Base-by-base conservation (phyloP, 1,284 basidiomycete genomes). In the Malassezia sp. region DNA sequence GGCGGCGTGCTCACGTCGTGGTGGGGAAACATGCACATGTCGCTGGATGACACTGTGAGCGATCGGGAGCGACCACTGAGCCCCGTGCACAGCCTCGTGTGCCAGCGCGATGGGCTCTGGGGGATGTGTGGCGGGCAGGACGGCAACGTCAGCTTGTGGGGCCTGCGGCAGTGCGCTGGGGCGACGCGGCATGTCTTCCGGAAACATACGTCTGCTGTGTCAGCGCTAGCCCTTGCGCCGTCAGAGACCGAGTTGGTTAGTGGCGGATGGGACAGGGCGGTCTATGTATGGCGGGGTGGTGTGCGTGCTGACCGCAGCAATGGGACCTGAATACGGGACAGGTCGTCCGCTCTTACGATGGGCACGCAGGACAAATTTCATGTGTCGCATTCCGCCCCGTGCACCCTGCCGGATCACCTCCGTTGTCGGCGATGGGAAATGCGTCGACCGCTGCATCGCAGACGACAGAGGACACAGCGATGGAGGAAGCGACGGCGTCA, bases 271-370 rank as follows among this genome's bases (percentile, higher is more conserved):
- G 93, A 97, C 67, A 83, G 86, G 3, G 80, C 84, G 52, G 82
- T 89, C 4, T 76, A 82, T 47, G 90, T 90, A 70, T 71, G n/a
- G n/a, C n/a, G n/a, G n/a, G n/a, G n/a, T n/a, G n/a, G 84, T 76
- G 1, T 4, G 10, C 17, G 18, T 31, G n/a, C 9, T 27, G 15
- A n/a, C 15, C 17, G 29, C 66, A 95, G 86, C 85, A 93, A 79
- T 97, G 93, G 91, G 91, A 97, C 72, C 76, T 97, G 38, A 85
- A 97, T 63, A 91, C 84, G 0, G 93, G 93, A 1, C 78, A 85
- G 57, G 74, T 76, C 26, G 77, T 83, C 5, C 79, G 89, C 34
- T 79, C 77, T 30, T 96, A 85, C 63, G 80, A 79, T 0, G 79
- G 83, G 0, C 87, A 93, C 63, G 82, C 83, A 21, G 81, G 87